These are phyloP conservation scores for Saccharomyces pastorianus DNA, from an alignment of 1,139 yeast genomes.

Conservation along the genomic window DNA sequence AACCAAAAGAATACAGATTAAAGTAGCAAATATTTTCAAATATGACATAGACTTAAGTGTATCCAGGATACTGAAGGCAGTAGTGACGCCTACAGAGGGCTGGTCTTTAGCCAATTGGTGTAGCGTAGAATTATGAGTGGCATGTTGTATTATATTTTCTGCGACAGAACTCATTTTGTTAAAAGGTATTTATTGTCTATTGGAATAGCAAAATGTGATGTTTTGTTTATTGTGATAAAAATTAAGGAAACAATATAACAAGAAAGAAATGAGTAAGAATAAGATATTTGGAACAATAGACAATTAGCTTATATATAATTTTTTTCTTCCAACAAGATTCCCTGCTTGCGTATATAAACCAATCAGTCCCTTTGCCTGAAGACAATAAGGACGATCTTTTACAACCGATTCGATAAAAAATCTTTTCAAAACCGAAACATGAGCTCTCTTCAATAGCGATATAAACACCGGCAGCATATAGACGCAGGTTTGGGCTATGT, in stretches of 20 bases:
- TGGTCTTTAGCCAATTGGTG: constrained; percentile 4
- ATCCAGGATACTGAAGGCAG: constrained; percentile 6
- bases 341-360: background rate
- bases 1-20: constrained; percentile 45
- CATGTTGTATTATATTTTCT: background rate
- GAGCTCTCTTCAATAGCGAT: background rate
- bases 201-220: background rate
- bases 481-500: background rate
- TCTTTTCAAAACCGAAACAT: background rate
- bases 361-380: background rate
- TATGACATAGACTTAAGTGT: constrained; percentile 32
- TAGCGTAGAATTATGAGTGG: background rate
- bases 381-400: constrained; percentile 1
- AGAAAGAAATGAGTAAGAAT: background rate
- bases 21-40: constrained; percentile 46
- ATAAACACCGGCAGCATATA: background rate
- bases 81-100: background rate
- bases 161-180: background rate
- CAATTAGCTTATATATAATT: background rate
- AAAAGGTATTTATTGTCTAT: background rate
- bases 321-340: background rate
- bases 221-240: background rate
- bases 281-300: background rate
- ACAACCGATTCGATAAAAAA: background rate
- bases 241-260: background rate